Base-by-base conservation (phyloP, 2,329 filamentous ascomycete genomes). In the Sporothrix variecibatus region DNA sequence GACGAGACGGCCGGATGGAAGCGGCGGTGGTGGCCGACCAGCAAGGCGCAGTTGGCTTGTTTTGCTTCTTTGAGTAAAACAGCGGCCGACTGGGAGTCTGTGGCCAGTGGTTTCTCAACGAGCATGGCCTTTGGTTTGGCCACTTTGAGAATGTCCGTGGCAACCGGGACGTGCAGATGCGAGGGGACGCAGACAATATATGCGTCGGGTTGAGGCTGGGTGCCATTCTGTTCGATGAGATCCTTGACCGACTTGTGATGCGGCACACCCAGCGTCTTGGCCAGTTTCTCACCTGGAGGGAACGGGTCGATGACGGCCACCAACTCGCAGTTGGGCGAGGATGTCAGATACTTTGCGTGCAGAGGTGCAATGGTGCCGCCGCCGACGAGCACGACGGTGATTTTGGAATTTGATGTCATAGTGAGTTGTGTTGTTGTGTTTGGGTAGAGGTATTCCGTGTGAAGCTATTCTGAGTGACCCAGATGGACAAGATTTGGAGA, bases 341-440 rank as follows among this genome's bases (percentile, higher is more conserved):
- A 46, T 28, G 38, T 46, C 8, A 67, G 62, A 9, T 67, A 49
- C 11, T 67, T 49, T n/a, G 62, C 62, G 40, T 67, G 62, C 11
- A 67, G 62, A 8, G 62, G 62, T 20, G 62, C 62, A 26, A 67
- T 67, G n/a, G 40, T 67, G n/a, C 62, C 62, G 40, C 62, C 62
- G 62, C 62, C 62, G 40, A 67, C 62, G 40, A 67, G 62, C 38
- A 49, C 38, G 40, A 67, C 62, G 40, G 38, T 67, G 11, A 20
- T 17, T 46, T 67, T 67, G 9, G 62, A 2, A 15, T 46, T 43
- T 46, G 62, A 67, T 3, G 38, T 17, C 62, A 67, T 67, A 12
- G 38, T 46, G 62, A 17, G 62, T 6, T 34, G 56, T 20, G 28
- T 28, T 20, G 31, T 34, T 0, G 8, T 11, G 12, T 43, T 9